A percentile compares a stretch with the other conserved stretches of the same genome.
Conservation (phyloP, 148 eudicot species). For the Diospyros kaki region DNA sequence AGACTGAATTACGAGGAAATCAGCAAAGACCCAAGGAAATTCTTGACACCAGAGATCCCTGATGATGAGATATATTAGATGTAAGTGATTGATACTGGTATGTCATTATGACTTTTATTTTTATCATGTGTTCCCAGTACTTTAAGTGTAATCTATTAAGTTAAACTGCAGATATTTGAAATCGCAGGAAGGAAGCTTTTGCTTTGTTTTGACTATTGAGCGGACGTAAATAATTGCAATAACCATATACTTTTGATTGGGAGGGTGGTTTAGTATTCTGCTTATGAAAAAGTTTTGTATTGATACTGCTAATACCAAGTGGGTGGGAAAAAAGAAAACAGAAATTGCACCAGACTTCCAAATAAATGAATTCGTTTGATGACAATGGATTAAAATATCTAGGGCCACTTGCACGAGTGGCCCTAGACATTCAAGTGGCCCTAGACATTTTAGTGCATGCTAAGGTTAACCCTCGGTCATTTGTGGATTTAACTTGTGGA, state of each 20-base stretch:
- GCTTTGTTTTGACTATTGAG: not conserved
- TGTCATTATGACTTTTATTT: not conserved
- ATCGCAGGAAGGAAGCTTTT: not conserved
- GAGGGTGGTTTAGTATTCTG: not conserved
- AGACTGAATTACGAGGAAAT: constrained; percentile 45
- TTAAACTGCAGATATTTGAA: not conserved
- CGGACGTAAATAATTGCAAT: not conserved
- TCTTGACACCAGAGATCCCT: constrained; percentile 71
- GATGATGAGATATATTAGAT: constrained; percentile 69
- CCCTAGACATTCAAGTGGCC: not conserved
- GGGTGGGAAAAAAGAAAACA: not conserved
- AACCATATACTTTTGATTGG: not conserved
- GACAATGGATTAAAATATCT: not conserved
- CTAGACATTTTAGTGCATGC: not conserved
- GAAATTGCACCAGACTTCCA: not conserved
- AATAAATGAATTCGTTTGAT: not conserved
- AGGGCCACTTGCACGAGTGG: not conserved
- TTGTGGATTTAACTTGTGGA: not conserved
- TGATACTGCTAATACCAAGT: not conserved
- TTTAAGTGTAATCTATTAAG: not conserved
- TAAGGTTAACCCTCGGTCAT: not conserved
- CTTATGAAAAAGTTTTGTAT: not conserved
- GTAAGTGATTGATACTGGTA: constrained; percentile 11
- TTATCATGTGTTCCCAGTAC: not conserved
- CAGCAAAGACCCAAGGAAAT: constrained; percentile 58